Base-by-base conservation (phyloP, 768 basidiomycete species). In the Xanthoconium purpureum region DNA sequence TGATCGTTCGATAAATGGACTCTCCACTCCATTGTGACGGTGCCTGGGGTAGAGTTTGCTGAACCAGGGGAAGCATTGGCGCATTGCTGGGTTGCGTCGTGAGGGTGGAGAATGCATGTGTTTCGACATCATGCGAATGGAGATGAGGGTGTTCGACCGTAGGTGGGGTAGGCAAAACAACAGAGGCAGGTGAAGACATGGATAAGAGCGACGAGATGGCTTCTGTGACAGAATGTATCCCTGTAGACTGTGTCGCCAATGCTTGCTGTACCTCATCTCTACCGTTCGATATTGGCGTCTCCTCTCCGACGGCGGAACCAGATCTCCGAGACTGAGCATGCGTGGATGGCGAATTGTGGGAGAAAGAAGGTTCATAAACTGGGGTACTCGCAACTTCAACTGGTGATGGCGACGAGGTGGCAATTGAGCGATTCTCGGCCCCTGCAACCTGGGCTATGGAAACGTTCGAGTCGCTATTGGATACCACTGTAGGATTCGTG, bases 1-100 rank as follows among this genome's bases (percentile, higher is more conserved):
- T 95, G 62, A 98, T 99, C 13, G 88, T 91, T 9, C 94, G 88
- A 65, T 97, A 98, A 61, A 99, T 94, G 2, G 93, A 95, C 69
- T 99, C 97, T 24, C 91, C 91, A 13, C 63, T 47, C 54, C 69
- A 60, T 11, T 69, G 67, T 6, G 60, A 29, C 3, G 40, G 50
- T 11, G 44, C 20, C 12, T 62, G 61, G 6, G 52, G 29, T 5
- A 52, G 35, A 6, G 51, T 45, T 39, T 58, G 59, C 36, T 55
- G 60, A 33, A 43, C 45, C 3, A 20, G 17, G 0, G 59, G 35
- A 17, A 48, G 44, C 5, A 32, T 10, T 8, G 55, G 48, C 13
- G 47, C 14, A 30, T n/a, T 46, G 39, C 50, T 63, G 20, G 57
- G 30, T 6, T 52, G 62, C 7, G 61, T 39, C n/a, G 57, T 57